Percentiles rank a stretch among this genome's conserved stretches.
Conservation (phyloP, 1,284 basidiomycete species). For the Earliella scabrosa region DNA sequence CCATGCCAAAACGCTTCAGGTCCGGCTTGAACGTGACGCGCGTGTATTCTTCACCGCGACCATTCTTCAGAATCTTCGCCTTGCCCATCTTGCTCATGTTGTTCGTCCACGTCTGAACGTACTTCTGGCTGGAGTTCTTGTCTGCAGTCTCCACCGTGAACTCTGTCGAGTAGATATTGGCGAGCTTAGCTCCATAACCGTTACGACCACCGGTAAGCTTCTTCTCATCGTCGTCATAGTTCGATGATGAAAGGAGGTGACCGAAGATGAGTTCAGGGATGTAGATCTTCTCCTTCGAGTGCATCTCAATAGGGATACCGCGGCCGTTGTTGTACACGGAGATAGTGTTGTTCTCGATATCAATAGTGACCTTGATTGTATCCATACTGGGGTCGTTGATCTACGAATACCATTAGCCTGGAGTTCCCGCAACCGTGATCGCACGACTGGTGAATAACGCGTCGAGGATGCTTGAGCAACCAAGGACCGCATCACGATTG, state of each 20-base stretch:
- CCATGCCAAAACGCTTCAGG: constrained; percentile 92
- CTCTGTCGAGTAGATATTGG: constrained; percentile 98
- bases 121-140: constrained; percentile 87
- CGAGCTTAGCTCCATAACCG: constrained; percentile 97
- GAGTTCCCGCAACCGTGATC: too few relatives aligned
- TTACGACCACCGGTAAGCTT: constrained; percentile 99
- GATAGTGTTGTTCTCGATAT: constrained; percentile 85
- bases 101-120: constrained; percentile 92
- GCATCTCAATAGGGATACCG: constrained; percentile 97
- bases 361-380: constrained; percentile 85
- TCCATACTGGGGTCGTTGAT: constrained; percentile 92
- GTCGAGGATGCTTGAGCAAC: too few relatives aligned
- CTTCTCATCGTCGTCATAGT: constrained; percentile 99
- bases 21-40: constrained; percentile 95
- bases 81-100: constrained; percentile 92
- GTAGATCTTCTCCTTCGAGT: constrained; percentile 91
- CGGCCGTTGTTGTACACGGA: constrained; percentile 96
- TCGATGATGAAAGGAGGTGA: constrained; percentile 93
- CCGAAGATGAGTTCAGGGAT: constrained; percentile 99
- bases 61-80: constrained; percentile 93
- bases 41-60: constrained; percentile 91
- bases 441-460: too few relatives aligned
- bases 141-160: constrained; percentile 99
- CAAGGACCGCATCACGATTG: too few relatives aligned
- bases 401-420: constrained; percentile 46